Conservation (phyloP, 495 filamentous ascomycete species). For the Penicillium bialowiezense region DNA sequence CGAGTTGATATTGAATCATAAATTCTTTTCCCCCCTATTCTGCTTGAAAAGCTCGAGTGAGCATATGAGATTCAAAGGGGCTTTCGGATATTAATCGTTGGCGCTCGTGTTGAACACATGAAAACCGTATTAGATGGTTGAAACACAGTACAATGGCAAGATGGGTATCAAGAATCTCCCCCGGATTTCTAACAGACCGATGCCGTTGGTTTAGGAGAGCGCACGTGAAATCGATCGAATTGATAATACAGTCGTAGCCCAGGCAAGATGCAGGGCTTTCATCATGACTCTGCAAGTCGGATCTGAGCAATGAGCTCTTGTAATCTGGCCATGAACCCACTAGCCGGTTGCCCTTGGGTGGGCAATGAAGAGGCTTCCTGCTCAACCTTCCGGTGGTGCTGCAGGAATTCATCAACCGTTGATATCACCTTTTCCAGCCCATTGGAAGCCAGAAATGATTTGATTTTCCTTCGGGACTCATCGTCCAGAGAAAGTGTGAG, state of each 20-base stretch:
- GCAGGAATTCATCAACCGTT: constrained; percentile 83
- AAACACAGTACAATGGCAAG: not conserved
- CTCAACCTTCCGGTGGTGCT: constrained; percentile 74
- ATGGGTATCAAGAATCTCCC: constrained; percentile 12
- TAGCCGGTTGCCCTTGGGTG: constrained; percentile 30
- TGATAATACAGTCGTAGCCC: too few relatives aligned
- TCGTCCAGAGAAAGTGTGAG: constrained; percentile 69
- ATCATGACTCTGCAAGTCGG: constrained; percentile 14
- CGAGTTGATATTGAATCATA: too few relatives aligned
- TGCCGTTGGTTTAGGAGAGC: too few relatives aligned
- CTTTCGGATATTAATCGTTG: not conserved
- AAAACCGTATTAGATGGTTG: not conserved
- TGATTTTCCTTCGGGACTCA: constrained; percentile 50
- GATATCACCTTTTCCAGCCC: constrained; percentile 64
- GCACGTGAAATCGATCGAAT: too few relatives aligned
- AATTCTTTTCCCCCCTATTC: too few relatives aligned
- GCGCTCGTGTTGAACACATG: too few relatives aligned
- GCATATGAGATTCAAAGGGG: too few relatives aligned
- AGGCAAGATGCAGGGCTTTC: too few relatives aligned
- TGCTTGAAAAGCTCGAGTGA: too few relatives aligned
- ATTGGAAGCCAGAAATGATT: constrained; percentile 51
- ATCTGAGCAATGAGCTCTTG: constrained; percentile 45
- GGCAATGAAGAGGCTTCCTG: constrained; percentile 25
- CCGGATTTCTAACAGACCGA: too few relatives aligned
- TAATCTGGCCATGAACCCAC: constrained; percentile 58